A percentile compares a stretch with the other conserved stretches of the same genome.
Conservation (phyloP, 495 filamentous ascomycete genomes). For the Talaromyces proteolyticus region DNA sequence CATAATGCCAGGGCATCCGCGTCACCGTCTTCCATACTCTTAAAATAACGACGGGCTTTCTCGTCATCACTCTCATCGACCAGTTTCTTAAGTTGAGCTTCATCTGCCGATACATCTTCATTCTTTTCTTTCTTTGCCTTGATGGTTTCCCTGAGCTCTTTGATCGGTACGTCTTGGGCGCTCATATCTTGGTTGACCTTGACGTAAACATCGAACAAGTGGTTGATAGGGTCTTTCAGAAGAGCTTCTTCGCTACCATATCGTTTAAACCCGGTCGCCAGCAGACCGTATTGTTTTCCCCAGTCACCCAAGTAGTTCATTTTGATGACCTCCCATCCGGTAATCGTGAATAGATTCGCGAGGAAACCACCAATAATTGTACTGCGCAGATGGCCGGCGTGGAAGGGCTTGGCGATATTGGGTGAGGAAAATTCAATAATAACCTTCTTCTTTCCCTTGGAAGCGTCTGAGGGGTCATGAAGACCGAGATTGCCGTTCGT, state of each 20-base stretch:
- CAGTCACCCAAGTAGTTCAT: constrained; percentile 78
- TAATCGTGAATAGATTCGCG: constrained; percentile 60
- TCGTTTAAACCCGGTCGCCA: constrained; percentile 60
- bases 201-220: constrained; percentile 66
- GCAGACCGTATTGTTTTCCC: constrained; percentile 70
- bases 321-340: constrained; percentile 65
- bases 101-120: constrained; percentile 37
- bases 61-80: constrained; percentile 56
- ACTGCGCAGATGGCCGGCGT: constrained; percentile 65
- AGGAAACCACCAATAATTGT: constrained; percentile 73
- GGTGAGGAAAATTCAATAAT: constrained; percentile 71
- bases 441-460: constrained; percentile 64
- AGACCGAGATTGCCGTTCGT: constrained; percentile 60
- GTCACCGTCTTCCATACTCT: constrained; percentile 82
- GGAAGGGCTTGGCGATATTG: constrained; percentile 74
- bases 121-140: constrained; percentile 46
- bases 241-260: constrained; percentile 60
- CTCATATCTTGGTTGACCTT: constrained; percentile 52
- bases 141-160: constrained; percentile 48
- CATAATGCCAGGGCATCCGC: constrained; percentile 70
- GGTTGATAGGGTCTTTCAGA: constrained; percentile 56
- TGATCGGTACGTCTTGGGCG: constrained; percentile 49
- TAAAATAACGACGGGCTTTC: constrained; percentile 76
- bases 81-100: constrained; percentile 45
- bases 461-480: constrained; percentile 61